Evolutionary conservation across 768 basidiomycete genomes (phyloP), one percentile per base, ranked within the genome.

Genomic region (Termitomyces sp.): DNA sequence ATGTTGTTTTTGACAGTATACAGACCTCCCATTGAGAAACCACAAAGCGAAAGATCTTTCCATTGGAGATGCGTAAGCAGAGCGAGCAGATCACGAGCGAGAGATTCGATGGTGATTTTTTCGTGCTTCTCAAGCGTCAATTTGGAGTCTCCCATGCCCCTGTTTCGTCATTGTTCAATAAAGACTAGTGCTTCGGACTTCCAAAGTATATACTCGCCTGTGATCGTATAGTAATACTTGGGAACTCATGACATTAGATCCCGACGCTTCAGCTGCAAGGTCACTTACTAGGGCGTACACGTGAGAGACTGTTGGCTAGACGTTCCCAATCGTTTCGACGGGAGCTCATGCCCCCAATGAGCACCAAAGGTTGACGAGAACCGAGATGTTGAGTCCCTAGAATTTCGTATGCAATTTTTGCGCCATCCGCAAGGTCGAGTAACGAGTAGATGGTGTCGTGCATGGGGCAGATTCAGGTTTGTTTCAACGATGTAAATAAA

Each of bases 21-120:
- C 72, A 47, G 66, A 80, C 81, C 82, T 63, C 82, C 82, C 81
- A 83, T 82, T 7, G 82, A 83, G 66, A 78, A 82, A 9, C 81
- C 81, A 57, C 80, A 79, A 1, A 83, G 62, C 6, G 77, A 71
- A 15, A 83, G 56, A 42, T 77, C 69, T 56, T 71, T 73, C 79
- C 81, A 83, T 36, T 70, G 68, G 29, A 83, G 61, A 55, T 69
- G 67, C 29, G 67, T 56, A 11, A 83, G 65, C n/a, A 82, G 71
- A 43, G 66, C n/a, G 43, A 66, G 52, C 20, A 83, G 67, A 65
- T 83, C 81, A 34, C 76, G 73, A 43, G 82, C 80, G 60, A 82
- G 69, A n/a, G 72, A 67, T 62, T 81, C 79, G 11, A 83, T 74
- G 8, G 78, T 77, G 29, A 82, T 72, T 5, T 66, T 61, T 47